Conservation (phyloP, 2,329 filamentous ascomycete species). For the Parascedosporium putredinis region DNA sequence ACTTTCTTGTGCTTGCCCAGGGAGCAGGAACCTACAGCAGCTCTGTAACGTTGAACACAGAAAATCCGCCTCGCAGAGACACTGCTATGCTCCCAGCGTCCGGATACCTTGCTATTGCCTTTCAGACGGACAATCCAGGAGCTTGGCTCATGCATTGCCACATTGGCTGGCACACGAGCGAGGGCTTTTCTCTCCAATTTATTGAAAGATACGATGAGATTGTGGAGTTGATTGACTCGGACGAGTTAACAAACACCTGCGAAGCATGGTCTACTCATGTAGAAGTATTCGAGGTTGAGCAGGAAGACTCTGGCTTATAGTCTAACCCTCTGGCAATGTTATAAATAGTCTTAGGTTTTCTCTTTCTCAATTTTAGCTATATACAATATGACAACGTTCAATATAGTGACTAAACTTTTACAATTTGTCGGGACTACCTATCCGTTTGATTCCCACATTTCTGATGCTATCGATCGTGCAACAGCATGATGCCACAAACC, state of each 20-base stretch:
- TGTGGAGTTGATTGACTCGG: constrained; percentile 8
- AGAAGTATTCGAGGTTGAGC: constrained; percentile 10
- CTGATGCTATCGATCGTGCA: no score
- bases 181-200: constrained; percentile 17
- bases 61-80: constrained; percentile 40
- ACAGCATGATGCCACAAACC: no score
- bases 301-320: constrained; percentile 16
- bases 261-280: constrained; percentile 11
- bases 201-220: constrained; percentile 15
- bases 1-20: constrained; percentile 18
- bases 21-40: constrained; percentile 12
- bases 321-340: no score
- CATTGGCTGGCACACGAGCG: constrained; percentile 31
- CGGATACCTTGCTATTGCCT: constrained; percentile 36
- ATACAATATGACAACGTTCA: no score
- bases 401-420: no score
- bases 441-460: no score
- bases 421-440: no score
- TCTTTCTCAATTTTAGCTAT: no score
- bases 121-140: constrained; percentile 37
- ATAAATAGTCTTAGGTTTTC: no score
- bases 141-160: constrained; percentile 41
- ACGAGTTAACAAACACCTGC: constrained; percentile 11
- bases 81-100: constrained; percentile 32
- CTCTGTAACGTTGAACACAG: constrained; percentile 10